Evolutionary conservation across 805 yeast species (phyloP).

Genomic region (Barnettozyma siamensis): DNA sequence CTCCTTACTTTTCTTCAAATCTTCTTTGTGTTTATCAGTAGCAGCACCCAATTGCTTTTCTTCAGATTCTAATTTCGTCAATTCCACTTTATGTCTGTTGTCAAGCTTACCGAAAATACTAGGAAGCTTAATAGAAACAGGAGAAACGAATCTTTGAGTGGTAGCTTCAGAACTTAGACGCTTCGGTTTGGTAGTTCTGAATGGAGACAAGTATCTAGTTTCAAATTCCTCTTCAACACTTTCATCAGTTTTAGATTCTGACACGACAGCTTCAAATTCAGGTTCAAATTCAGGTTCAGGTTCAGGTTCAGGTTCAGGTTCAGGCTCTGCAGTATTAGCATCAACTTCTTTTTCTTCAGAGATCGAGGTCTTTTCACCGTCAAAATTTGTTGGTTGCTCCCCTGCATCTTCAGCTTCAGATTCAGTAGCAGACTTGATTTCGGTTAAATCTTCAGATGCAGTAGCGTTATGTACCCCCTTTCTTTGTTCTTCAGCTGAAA

Average conservation of each 20-base stretch:
- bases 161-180: neutral
- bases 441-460: no score
- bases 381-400: neutral
- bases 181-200: conserved; percentile 6
- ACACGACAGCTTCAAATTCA: neutral
- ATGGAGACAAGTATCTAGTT: conserved; percentile 11
- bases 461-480: no score
- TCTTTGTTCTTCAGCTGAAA: neutral
- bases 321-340: neutral
- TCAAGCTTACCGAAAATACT: conserved; percentile 8
- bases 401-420: neutral
- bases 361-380: no score
- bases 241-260: neutral
- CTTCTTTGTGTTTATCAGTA: conserved; percentile 7
- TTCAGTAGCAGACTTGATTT: neutral
- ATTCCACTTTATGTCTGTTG: conserved; percentile 4
- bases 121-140: conserved; percentile 3
- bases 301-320: neutral
- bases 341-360: neutral
- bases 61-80: conserved; percentile 5
- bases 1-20: conserved; percentile 4
- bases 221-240: conserved; percentile 1
- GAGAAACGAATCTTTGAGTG: neutral
- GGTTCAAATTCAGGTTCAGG: neutral
- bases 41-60: conserved; percentile 2